Percentiles rank a stretch among this genome's conserved stretches.
phyloP scores from a whole-genome alignment of 306 rosid species.

The Dryas drummondii region DNA sequence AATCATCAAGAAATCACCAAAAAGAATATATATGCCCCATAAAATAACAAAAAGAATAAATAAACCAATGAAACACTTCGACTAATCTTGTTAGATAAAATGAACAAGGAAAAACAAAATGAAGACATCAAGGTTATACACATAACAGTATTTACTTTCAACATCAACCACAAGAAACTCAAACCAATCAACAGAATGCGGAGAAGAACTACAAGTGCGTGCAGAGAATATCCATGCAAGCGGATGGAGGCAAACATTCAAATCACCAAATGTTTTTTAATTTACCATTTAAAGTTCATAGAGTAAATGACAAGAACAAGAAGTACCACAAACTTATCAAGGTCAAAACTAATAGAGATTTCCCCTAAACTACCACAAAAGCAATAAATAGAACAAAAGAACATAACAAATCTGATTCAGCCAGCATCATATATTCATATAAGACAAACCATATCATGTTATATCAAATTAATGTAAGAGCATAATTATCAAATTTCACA shows the following conservation, averaged over 20 bases:
- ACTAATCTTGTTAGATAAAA: background rate
- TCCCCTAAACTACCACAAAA: background rate
- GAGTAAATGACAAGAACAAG: background rate
- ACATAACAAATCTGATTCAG: background rate
- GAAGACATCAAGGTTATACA: background rate
- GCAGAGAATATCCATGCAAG: background rate
- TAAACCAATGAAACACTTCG: background rate
- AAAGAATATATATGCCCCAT: background rate
- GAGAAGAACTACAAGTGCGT: background rate
- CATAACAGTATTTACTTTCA: background rate
- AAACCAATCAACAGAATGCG: background rate
- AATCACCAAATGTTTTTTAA: background rate
- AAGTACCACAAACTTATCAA: conserved; percentile 1
- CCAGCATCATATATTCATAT: background rate
- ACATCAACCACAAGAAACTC: background rate
- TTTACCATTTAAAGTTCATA: background rate
- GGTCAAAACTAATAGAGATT: conserved; percentile 7
- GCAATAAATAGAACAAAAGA: background rate
- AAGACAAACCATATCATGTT: background rate
- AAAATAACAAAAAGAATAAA: background rate
- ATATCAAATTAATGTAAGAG: background rate
- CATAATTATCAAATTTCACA: background rate
- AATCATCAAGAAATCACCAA: background rate
- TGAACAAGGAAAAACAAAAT: background rate
- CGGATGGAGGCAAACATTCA: background rate